Evolutionary conservation across 2,329 filamentous ascomycete species (phyloP).

Genomic region (Ophiostoma ips): DNA sequence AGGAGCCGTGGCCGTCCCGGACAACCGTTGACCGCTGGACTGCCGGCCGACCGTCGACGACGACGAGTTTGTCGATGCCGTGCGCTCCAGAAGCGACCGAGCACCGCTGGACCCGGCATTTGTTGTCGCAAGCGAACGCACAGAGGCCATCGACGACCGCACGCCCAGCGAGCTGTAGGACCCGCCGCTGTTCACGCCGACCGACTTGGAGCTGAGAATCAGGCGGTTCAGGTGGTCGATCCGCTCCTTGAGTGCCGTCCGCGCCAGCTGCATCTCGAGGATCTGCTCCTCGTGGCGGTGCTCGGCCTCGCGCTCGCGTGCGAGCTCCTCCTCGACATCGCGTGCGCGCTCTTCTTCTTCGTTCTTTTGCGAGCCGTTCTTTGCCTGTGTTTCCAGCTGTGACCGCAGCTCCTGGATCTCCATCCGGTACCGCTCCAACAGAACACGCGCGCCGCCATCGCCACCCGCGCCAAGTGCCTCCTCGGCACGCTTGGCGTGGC

Average conservation of each 20-base stretch:
- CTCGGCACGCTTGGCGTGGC: constrained; percentile 87
- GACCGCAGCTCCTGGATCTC: constrained; percentile 73
- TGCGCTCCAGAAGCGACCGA: constrained; percentile 44
- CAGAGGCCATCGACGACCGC: constrained; percentile 45
- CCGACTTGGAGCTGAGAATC: constrained; percentile 90
- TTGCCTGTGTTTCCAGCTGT: constrained; percentile 74
- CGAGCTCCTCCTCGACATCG: constrained; percentile 58
- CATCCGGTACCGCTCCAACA: constrained; percentile 85
- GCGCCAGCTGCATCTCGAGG: constrained; percentile 93
- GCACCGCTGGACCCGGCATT: constrained; percentile 23
- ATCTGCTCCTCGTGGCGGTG: constrained; percentile 92
- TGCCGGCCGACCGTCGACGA: constrained; percentile 44
- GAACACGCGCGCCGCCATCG: constrained; percentile 74
- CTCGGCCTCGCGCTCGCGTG: constrained; percentile 64
- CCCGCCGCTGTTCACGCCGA: constrained; percentile 73
- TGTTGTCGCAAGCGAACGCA: constrained; percentile 38
- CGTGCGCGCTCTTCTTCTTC: constrained; percentile 47
- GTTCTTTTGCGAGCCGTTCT: constrained; percentile 42
- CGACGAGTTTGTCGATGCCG: constrained; percentile 53
- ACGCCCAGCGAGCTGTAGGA: constrained; percentile 54
- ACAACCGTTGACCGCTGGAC: constrained; percentile 31
- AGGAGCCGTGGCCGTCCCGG: constrained; percentile 16
- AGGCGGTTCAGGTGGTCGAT: constrained; percentile 94
- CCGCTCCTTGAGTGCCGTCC: constrained; percentile 89
- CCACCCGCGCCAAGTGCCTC: constrained; percentile 68